Base-by-base conservation (phyloP, 805 yeast species). In the Starmerella potacharoeniae region DNA sequence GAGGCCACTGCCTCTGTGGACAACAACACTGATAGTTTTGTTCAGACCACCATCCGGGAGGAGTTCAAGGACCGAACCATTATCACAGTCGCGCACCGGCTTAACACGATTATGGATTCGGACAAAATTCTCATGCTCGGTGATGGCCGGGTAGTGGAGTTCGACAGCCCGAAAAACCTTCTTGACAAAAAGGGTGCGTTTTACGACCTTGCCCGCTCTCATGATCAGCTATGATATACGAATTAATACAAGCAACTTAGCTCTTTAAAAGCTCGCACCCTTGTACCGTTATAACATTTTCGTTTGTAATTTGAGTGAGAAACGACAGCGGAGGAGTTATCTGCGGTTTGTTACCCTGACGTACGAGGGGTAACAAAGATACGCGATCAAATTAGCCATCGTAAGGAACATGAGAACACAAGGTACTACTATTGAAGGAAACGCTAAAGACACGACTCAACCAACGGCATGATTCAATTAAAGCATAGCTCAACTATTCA, bases 21-120 rank as follows among this genome's bases (percentile, higher is more conserved):
- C 68, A 83, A 80, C 64, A 86, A 83, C 64, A 86, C 95, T 0
- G 95, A 86, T 67, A 71, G 80, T 6, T 77, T 78, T 65, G 83
- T 86, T 56, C 95, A 86, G 67, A 61, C 72, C n/a, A 84, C 91
- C 8, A 84, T 82, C 58, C 71, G 77, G 6, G 69, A 69, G 6
- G 87, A 84, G 64, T 86, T 86, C 64, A 55, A 68, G 5, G 72
- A 79, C 48, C 81, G 91, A 63, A 85, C 95, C 0, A 81, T 86
- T 54, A 69, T 86, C 59, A 85, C 93, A 61, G 84, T 86, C 67
- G 95, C 95, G 5, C 95, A 86, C 69, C 73, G 95, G 61, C 73
- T 86, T 68, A 77, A 79, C 61, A 81, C 89, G 0, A 82, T 83
- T 57, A 68, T 82, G 59, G 76, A 78, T 62, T 81, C 81, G 57